Evolutionary conservation across 331 rosid species (phyloP), one percentile per base, ranked within the genome.

Genomic region (Phaseolus coccineus): DNA sequence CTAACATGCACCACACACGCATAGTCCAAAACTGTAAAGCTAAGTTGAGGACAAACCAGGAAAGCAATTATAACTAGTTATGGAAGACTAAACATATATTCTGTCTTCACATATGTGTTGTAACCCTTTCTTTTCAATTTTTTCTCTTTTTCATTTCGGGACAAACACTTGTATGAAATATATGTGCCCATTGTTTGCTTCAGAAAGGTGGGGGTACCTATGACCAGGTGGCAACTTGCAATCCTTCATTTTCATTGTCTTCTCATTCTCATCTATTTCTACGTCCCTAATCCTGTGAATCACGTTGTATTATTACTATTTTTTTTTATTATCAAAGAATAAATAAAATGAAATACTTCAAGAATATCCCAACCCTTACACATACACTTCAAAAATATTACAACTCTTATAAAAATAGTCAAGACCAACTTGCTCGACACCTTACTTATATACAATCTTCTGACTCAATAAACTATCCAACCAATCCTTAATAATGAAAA

Each of bases 11-110:
- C 68, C 82, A 59, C 46, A 74, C 73, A 57, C 27, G 51, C 70
- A 72, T 77, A 68, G 74, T 85, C 65, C 83, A 73, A 74, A 77
- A 52, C 25, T 81, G 53, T 50, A 63, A 78, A 77, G 83, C 87
- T 57, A 82, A 74, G 79, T 47, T 53, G 47, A 74, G 79, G 70
- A 65, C 78, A 80, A 69, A 44, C 83, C 27, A 39, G 27, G 78
- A 81, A 81, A 76, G 71, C 78, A 47, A 76, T 51, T 69, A 24
- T 82, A 80, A 74, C 91, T 79, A 72, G 86, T 84, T 81, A 67
- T 72, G 73, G 86, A 71, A 80, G 62, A 81, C 76, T 71, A 63
- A 76, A 72, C 82, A 31, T 75, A 66, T 65, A 85, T 77, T 80
- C 78, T 76, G 82, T 88, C 82, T 78, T 50, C 82, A 56, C 61